Evolutionary conservation across 495 filamentous ascomycete species (phyloP).

Genomic region (Neurospora intermedia): DNA sequence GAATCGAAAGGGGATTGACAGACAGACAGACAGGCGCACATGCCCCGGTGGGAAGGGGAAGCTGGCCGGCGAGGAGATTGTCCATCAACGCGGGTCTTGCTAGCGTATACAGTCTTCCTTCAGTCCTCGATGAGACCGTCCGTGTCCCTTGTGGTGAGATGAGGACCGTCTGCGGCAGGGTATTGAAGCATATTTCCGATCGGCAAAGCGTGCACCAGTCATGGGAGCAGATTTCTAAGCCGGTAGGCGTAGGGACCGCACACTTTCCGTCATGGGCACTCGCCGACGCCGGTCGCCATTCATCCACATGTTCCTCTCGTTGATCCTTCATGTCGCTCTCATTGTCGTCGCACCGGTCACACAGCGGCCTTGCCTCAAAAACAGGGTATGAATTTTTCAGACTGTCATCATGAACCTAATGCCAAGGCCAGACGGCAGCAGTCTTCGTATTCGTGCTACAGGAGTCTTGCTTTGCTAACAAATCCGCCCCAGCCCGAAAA

Average conservation of each 20-base stretch:
- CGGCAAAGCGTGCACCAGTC: not conserved
- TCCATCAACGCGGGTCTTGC: not conserved
- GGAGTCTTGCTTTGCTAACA: not conserved
- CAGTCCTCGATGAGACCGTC: not conserved
- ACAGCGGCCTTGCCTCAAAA: not conserved
- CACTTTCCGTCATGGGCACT: not conserved
- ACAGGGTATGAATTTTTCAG: not conserved
- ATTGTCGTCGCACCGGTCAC: not conserved
- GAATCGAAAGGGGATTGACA: not conserved
- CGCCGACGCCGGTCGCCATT: not conserved
- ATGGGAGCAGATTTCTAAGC: not conserved
- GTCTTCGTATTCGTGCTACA: not conserved
- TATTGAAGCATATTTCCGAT: not conserved
- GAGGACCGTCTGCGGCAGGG: not conserved
- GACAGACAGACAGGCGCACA: not conserved
- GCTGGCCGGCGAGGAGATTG: not conserved
- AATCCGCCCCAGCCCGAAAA: not conserved
- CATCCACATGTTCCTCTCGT: not conserved
- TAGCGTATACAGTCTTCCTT: not conserved
- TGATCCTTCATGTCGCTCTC: not conserved
- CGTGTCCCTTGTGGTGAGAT: not conserved
- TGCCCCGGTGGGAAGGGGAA: not conserved
- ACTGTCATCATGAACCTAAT: not conserved
- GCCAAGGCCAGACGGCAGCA: not conserved
- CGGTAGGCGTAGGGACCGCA: not conserved